These are phyloP conservation scores for Phytophthora megakarya DNA, from an alignment of 352 stramenopile genomes.

Conservation along the genomic window DNA sequence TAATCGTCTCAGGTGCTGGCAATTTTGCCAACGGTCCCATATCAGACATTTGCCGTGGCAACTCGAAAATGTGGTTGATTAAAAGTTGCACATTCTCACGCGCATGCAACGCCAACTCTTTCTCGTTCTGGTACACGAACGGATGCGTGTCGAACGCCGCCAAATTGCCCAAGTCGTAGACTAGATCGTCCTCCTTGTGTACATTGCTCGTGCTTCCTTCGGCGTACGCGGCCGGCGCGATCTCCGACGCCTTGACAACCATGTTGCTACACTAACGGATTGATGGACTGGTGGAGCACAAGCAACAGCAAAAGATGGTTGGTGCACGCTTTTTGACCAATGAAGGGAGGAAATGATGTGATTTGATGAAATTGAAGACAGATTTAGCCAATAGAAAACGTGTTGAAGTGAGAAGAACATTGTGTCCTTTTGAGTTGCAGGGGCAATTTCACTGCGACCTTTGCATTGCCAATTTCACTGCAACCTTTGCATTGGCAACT, in stretches of 20 bases:
- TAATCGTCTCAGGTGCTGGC: slow-evolving; percentile 59
- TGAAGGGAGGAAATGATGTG: neutral
- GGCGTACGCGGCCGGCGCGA: slow-evolving; percentile 77
- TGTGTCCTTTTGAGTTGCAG: neutral
- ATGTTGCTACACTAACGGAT: slow-evolving; percentile 29
- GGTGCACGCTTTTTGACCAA: slow-evolving; percentile 25
- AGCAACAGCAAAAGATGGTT: slow-evolving; percentile 12
- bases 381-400: slow-evolving; percentile 1
- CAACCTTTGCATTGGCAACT: no score
- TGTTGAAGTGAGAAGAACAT: neutral
- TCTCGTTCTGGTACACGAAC: slow-evolving; percentile 82
- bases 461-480: no score
- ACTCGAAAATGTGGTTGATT: slow-evolving; percentile 91
- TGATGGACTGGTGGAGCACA: slow-evolving; percentile 25
- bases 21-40: slow-evolving; percentile 90
- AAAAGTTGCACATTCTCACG: slow-evolving; percentile 94
- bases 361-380: slow-evolving; percentile 6
- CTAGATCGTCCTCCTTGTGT: slow-evolving; percentile 83
- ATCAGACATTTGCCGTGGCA: slow-evolving; percentile 93
- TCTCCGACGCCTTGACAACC: slow-evolving; percentile 84
- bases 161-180: slow-evolving; percentile 91
- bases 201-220: slow-evolving; percentile 64
- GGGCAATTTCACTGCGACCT: no score
- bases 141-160: slow-evolving; percentile 89
- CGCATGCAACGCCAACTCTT: slow-evolving; percentile 90